These are phyloP conservation scores for Crucihimalaya himalaica DNA, from an alignment of 345 rosid genomes.

Conservation along the genomic window DNA sequence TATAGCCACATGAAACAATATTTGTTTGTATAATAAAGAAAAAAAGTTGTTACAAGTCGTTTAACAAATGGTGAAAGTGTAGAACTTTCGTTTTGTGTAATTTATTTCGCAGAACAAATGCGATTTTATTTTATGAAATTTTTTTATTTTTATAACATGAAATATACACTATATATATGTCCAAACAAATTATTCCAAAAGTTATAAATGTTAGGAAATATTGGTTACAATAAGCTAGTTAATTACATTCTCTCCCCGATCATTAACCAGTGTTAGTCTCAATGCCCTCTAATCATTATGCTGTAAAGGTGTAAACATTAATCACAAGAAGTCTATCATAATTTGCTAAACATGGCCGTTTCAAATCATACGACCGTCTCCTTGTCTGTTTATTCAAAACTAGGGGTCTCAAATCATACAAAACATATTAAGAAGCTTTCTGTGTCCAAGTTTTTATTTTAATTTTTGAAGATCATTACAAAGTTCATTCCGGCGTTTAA, in stretches of 20 bases:
- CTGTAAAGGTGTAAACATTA: constrained; percentile 3
- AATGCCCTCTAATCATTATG: not conserved
- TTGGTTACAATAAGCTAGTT: not conserved
- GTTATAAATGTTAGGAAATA: not conserved
- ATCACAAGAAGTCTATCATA: not conserved
- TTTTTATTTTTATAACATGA: too few species aligned
- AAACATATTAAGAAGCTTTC: not conserved
- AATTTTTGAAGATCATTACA: not conserved
- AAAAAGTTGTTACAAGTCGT: too few species aligned
- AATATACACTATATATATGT: too few species aligned
- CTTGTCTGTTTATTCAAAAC: not conserved
- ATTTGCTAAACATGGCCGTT: constrained; percentile 4
- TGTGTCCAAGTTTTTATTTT: too few species aligned
- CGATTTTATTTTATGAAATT: too few species aligned
- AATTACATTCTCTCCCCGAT: not conserved
- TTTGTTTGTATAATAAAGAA: too few species aligned
- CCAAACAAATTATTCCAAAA: not conserved
- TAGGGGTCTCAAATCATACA: not conserved
- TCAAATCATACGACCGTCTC: not conserved
- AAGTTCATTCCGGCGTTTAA: constrained; percentile 20
- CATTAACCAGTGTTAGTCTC: not conserved
- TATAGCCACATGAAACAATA: too few species aligned
- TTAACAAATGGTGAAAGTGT: too few species aligned
- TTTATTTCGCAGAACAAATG: too few species aligned
- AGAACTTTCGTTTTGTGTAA: not conserved